Base-by-base conservation (phyloP, 495 filamentous ascomycete genomes). In the Podospora didyma region DNA sequence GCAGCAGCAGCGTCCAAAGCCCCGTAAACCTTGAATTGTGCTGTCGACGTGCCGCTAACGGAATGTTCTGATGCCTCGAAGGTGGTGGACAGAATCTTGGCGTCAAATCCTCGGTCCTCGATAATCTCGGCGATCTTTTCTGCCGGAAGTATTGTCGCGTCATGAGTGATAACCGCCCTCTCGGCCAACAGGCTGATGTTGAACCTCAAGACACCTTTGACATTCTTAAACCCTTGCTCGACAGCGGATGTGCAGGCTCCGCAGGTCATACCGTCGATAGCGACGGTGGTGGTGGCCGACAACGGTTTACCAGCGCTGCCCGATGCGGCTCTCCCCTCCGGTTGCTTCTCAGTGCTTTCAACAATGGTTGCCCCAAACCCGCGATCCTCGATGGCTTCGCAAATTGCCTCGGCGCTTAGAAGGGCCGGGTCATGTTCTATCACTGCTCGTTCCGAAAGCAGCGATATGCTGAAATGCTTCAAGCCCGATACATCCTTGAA, bases 181-280 rank as follows among this genome's bases (percentile, higher is more conserved):
- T 97, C 92, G 5, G 94, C 95, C 11, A 97, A 79, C 51, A 98
- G 75, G 69, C 90, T 96, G 72, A 98, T 92, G 61, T 96, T 95
- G 77, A 97, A 96, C 59, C 90, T 88, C 35, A 88, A 62, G 14
- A 97, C 61, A 7, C 93, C 95, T 12, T 85, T 81, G 12, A 92
- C 68, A 50, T 79, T 80, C 58, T 82, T 84, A 73, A 96, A 88
- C 10, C 85, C 89, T 47, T 86, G 82, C 70, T 97, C 90, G 19
- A 98, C 83, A 0, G 92, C 90, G 49, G 90, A 89, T 7, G 92
- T 96, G 65, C 93, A 98, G 34, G 93, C 91, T 44, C 92, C 92
- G 66, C 93, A 97, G 7, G 94, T 97, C 94, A 98, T 98, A 23
- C 94, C 94, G 61, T 92, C 89, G n/a, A 97, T 86, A 17, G 89